Evolutionary conservation across 768 basidiomycete species (phyloP), one percentile per base, ranked within the genome.

Genomic region (Dacryopinax spathularia): DNA sequence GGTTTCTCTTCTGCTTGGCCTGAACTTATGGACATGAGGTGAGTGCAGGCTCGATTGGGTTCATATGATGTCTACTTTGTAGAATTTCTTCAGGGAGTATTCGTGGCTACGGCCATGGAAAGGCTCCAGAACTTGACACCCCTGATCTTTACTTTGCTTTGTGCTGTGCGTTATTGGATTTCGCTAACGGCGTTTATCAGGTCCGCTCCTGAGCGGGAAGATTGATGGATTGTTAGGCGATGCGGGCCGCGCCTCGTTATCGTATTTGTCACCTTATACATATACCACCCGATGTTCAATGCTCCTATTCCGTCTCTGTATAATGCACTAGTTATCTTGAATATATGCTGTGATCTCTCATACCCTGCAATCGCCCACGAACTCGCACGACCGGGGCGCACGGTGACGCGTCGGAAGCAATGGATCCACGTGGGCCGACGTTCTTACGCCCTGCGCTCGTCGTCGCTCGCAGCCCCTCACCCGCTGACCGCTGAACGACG

Each of bases 51-150:
- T 37, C 63, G 68, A 69, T 64, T 15, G 60, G 29, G 67, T 34
- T 71, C 70, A 65, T 33, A 81, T 87, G 85, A 86, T 86, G 84
- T 31, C 48, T 56, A 56, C 48, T 56, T 75, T 73, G 74, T 85
- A 86, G 88, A 89, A 89, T 90, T 90, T 90, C 88, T 90, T 90
- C 88, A 89, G 78, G 88, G 88, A 84, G 85, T 87, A 86, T 85
- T 84, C 82, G 77, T 64, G 69, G 67, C 64, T 33, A 68, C 39
- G 68, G 66, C 65, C 68, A 72, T 70, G 84, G 86, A 82, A 74
- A 79, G 76, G 88, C 88, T 87, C 86, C 88, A 86, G 71, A 82
- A 80, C 69, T 70, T 84, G 87, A 87, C 87, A 84, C 71, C 56
- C 63, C 74, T 75, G 74, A 76, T 64, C 34, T 15, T 65, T n/a